phyloP scores from a whole-genome alignment of 768 basidiomycete genomes.

The Macrolepiota dolichaula region DNA sequence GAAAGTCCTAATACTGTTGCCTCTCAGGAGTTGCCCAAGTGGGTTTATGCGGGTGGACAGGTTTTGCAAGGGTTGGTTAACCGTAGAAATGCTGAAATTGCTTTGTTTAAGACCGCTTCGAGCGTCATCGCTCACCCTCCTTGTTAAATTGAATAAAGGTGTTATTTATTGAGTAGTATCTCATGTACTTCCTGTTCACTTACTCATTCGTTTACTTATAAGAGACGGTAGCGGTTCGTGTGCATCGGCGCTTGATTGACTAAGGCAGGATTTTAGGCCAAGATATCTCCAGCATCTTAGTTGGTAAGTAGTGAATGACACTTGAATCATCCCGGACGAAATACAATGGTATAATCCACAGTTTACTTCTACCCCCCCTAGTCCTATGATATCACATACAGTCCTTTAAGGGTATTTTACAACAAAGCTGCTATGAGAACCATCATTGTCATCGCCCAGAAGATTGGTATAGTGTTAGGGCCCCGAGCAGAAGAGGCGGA shows the following conservation, averaged over 20 bases:
- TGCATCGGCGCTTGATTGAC: too few species aligned
- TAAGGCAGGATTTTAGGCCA: too few species aligned
- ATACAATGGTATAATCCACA: background rate
- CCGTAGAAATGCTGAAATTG: conserved; percentile 25
- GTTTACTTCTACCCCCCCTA: background rate
- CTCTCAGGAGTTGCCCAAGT: conserved; percentile 28
- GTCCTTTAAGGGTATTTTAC: background rate
- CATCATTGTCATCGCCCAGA: background rate
- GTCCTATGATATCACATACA: background rate
- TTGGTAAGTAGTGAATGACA: too few species aligned
- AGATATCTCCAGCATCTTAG: too few species aligned
- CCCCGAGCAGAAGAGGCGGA: background rate
- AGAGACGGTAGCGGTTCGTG: background rate
- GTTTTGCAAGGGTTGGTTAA: conserved; percentile 25
- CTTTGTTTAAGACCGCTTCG: conserved; percentile 27
- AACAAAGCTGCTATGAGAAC: background rate
- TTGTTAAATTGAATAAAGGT: conserved; percentile 9
- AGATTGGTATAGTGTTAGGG: background rate
- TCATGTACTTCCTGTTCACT: background rate
- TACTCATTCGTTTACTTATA: background rate
- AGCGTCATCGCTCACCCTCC: conserved; percentile 24
- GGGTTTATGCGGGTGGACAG: conserved; percentile 24
- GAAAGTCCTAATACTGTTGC: conserved; percentile 29
- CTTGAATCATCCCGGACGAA: background rate
- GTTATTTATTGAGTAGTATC: background rate